phyloP scores from a whole-genome alignment of 2,329 filamentous ascomycete species.

The Cladosporium phlei region DNA sequence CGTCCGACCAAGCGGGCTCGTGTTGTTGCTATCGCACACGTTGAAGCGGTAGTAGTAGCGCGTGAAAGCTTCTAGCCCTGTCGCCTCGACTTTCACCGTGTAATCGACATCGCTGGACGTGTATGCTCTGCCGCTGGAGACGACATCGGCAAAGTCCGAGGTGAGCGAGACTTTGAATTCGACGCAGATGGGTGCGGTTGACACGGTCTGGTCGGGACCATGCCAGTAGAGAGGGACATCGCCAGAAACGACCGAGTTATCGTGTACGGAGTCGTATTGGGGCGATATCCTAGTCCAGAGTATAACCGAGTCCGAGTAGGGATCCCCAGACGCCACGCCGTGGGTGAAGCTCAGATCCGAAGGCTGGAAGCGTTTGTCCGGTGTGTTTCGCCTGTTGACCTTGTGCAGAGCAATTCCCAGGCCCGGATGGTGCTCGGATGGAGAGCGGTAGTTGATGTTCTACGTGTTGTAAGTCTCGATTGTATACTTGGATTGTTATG shows the following conservation, averaged over 20 bases:
- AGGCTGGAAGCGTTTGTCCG: slow-evolving; percentile 40
- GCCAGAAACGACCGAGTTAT: slow-evolving; percentile 53
- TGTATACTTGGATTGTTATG: background rate
- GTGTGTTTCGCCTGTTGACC: slow-evolving; percentile 53
- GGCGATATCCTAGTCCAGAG: slow-evolving; percentile 41
- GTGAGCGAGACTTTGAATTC: slow-evolving; percentile 19
- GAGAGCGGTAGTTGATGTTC: slow-evolving; percentile 50
- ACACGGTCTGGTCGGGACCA: slow-evolving; percentile 44
- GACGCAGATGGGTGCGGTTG: slow-evolving; percentile 20
- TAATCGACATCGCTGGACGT: slow-evolving; percentile 28
- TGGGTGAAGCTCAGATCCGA: slow-evolving; percentile 60
- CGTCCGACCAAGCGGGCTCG: slow-evolving; percentile 23
- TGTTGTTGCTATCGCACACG: slow-evolving; percentile 21
- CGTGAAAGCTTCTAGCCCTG: slow-evolving; percentile 21
- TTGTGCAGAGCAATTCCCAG: slow-evolving; percentile 62
- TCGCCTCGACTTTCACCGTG: slow-evolving; percentile 27
- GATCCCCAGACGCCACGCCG: slow-evolving; percentile 41
- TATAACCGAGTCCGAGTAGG: slow-evolving; percentile 40
- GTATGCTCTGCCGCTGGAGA: slow-evolving; percentile 21
- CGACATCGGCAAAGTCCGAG: slow-evolving; percentile 16
- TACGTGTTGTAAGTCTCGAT: background rate
- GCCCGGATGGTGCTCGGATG: slow-evolving; percentile 58
- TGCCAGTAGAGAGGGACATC: slow-evolving; percentile 51
- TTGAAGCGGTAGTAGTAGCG: slow-evolving; percentile 28
- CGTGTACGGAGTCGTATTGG: slow-evolving; percentile 36